Percentiles rank a stretch among this genome's conserved stretches.
Conservation (phyloP, 2,329 filamentous ascomycete genomes). For the Ceratocystis alfenasii region DNA sequence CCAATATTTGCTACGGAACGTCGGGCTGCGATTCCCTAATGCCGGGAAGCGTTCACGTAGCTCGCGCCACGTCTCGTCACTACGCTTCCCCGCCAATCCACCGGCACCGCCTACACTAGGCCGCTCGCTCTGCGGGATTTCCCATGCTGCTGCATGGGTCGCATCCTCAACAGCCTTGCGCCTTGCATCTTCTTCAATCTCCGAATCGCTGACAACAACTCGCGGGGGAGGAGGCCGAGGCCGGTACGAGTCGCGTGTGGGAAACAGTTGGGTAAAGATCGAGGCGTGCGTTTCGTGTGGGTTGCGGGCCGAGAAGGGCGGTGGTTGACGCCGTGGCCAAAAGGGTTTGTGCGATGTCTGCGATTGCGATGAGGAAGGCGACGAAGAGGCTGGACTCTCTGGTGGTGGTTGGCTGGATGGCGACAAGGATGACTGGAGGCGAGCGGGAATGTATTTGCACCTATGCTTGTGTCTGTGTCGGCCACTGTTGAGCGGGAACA, state of each 20-base stretch:
- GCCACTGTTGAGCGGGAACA: background rate
- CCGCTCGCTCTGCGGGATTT: background rate
- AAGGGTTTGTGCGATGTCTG: background rate
- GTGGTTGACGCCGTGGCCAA: background rate
- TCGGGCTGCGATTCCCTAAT: conserved; percentile 3
- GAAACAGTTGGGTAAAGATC: conserved; percentile 22
- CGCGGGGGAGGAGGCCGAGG: conserved; percentile 15
- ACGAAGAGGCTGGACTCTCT: background rate
- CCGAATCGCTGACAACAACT: conserved; percentile 6
- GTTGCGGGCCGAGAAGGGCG: conserved; percentile 9
- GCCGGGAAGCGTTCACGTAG: conserved; percentile 11
- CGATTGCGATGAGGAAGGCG: background rate
- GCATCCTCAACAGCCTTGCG: conserved; percentile 2
- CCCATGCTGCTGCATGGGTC: background rate
- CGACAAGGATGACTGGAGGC: background rate
- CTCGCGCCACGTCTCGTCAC: conserved; percentile 14
- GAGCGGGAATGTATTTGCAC: background rate
- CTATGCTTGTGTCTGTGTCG: background rate
- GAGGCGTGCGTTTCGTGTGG: conserved; percentile 18
- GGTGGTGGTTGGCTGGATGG: background rate
- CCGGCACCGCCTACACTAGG: background rate
- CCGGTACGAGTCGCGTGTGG: conserved; percentile 18
- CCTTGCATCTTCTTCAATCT: background rate
- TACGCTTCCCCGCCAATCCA: background rate
- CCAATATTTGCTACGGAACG: conserved; percentile 17